Conservation (phyloP, 345 rosid genomes). For the Clarkia xantiana region DNA sequence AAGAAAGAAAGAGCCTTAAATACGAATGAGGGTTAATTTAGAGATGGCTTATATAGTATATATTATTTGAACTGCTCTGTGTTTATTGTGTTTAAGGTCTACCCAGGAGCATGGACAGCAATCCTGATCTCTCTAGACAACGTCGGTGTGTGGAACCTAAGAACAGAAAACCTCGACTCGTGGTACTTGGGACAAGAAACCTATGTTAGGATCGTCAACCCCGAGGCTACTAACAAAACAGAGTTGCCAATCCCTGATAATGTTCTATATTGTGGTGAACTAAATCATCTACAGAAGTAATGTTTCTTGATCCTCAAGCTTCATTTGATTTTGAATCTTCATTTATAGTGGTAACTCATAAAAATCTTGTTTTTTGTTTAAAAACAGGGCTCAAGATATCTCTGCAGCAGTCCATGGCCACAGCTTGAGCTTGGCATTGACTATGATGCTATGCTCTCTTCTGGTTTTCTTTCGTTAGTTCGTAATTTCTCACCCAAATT, state of each 20-base stretch:
- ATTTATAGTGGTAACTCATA: constrained; percentile 4
- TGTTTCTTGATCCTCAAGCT: constrained; percentile 5
- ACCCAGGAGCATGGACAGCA: constrained; percentile 97
- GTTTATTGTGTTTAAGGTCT: constrained; percentile 35
- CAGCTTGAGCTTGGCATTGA: constrained; percentile 16
- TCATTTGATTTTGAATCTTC: background rate
- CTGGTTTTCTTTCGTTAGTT: background rate
- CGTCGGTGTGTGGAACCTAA: constrained; percentile 91
- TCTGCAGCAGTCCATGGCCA: constrained; percentile 21
- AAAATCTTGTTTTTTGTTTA: no score
- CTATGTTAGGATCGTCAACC: constrained; percentile 75
- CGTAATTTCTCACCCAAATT: background rate
- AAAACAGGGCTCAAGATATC: constrained; percentile 63
- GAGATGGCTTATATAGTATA: background rate
- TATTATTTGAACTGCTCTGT: background rate
- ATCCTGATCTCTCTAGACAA: constrained; percentile 87
- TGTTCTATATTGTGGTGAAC: constrained; percentile 81
- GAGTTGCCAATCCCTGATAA: constrained; percentile 74
- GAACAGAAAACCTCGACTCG: constrained; percentile 91
- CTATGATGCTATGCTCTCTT: constrained; percentile 10
- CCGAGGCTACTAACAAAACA: constrained; percentile 83
- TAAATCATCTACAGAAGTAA: constrained; percentile 61
- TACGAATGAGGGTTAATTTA: no score
- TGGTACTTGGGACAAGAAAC: constrained; percentile 99
- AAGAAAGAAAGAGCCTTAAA: no score